phyloP scores from a whole-genome alignment of 2,329 filamentous ascomycete genomes.

The Aureobasidium sp. region DNA sequence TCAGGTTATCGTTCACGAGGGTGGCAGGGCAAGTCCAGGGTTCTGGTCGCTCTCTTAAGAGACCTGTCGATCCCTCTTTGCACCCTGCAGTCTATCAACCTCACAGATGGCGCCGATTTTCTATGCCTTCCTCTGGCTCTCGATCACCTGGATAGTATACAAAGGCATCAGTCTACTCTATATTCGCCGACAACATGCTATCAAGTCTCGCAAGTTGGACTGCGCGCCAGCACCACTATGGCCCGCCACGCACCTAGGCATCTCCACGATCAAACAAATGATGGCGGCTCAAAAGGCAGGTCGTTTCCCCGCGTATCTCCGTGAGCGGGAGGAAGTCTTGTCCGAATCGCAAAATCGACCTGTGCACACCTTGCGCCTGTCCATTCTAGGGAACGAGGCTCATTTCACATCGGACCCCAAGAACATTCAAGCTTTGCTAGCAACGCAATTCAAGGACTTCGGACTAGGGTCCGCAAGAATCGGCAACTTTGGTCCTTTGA shows the following conservation, averaged over 20 bases:
- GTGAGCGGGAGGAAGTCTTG: slow-evolving; percentile 23
- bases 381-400: slow-evolving; percentile 22
- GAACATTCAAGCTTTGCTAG: slow-evolving; percentile 32
- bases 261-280: slow-evolving; percentile 24
- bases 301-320: slow-evolving; percentile 25
- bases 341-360: slow-evolving; percentile 21
- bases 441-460: slow-evolving; percentile 28
- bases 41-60: slow-evolving; percentile 2
- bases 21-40: neutral
- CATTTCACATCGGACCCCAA: slow-evolving; percentile 28
- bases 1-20: neutral
- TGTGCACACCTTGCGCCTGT: slow-evolving; percentile 24
- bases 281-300: slow-evolving; percentile 23
- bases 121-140: neutral
- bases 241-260: slow-evolving; percentile 25
- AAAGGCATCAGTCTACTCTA: slow-evolving; percentile 2
- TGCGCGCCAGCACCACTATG: slow-evolving; percentile 20
- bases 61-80: slow-evolving; percentile 9
- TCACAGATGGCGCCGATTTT: neutral
- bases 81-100: neutral
- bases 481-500: slow-evolving; percentile 25
- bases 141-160: slow-evolving; percentile 1
- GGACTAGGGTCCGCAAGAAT: slow-evolving; percentile 25
- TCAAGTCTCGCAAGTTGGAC: slow-evolving; percentile 12
- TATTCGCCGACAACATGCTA: slow-evolving; percentile 11